phyloP scores from a whole-genome alignment of 108 stramenopile genomes.

The Thalassiosira profunda region DNA sequence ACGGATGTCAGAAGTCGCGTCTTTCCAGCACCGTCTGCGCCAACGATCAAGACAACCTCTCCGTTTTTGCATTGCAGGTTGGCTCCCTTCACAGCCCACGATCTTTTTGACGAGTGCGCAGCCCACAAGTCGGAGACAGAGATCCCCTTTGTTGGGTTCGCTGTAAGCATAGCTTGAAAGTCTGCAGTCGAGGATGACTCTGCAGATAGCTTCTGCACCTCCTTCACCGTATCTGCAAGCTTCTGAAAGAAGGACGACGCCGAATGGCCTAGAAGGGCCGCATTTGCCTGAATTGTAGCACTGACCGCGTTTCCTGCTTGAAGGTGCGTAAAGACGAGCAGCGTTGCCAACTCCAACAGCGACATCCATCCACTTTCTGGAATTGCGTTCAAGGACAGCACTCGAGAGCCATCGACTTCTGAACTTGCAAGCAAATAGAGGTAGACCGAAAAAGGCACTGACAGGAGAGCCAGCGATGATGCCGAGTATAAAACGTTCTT shows the following conservation, averaged over 20 bases:
- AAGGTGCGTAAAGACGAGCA: constrained; percentile 53
- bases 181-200: constrained; percentile 36
- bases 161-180: constrained; percentile 61
- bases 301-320: constrained; percentile 49
- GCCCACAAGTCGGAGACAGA: constrained; percentile 84
- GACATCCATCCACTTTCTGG: constrained; percentile 51
- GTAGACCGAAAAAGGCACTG: constrained; percentile 36
- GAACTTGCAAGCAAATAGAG: constrained; percentile 10
- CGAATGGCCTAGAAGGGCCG: constrained; percentile 17
- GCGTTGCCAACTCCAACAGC: constrained; percentile 57
- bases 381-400: constrained; percentile 10
- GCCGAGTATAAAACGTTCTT: constrained; percentile 47
- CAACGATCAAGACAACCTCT: constrained; percentile 77
- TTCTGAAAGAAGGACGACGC: constrained; percentile 51
- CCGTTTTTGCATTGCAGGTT: constrained; percentile 73
- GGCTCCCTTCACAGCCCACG: constrained; percentile 80
- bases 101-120: constrained; percentile 52
- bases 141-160: constrained; percentile 73
- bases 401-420: constrained; percentile 9
- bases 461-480: constrained; percentile 29
- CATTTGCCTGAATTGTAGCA: constrained; percentile 31
- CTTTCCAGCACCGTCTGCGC: constrained; percentile 82
- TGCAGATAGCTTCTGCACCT: constrained; percentile 39
- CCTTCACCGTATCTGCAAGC: constrained; percentile 50
- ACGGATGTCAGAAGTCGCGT: constrained; percentile 79